Evolutionary conservation across 805 yeast species (phyloP), one percentile per base, ranked within the genome.

Genomic region (Metschnikowia picachoensis): DNA sequence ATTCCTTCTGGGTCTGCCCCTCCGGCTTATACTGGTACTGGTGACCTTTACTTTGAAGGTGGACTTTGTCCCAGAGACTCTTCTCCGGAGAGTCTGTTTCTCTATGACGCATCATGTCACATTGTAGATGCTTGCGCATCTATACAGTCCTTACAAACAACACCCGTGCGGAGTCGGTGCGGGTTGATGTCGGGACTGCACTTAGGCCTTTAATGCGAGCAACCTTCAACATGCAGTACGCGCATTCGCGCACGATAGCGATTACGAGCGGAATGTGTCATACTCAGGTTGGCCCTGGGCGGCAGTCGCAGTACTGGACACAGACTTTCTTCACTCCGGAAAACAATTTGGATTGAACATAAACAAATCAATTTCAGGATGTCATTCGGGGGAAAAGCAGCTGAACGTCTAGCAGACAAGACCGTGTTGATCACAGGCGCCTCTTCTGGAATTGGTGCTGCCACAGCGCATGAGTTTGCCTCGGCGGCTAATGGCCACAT

Each of bases 371-470:
- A 15, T 6, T 8, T 2, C 37, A 40, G 13, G 33, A 68, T 68
- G 73, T 62, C 72, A 12, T 67, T 63, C 38, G 72, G 72, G 41
- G 38, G 58, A 27, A 67, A 60, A 56, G 70, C 69, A 13, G 72
- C 72, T 30, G 70, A 68, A 49, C 57, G 73, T 35, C 61, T 69
- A 49, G 70, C 70, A 37, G 62, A 65, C 48, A 67, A 67, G 51
- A 61, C 64, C 44, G 52, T 69, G 9, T 58, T 69, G 35, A 65
- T 69, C 38, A 69, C 98, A n/a, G 98, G 98, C 51, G 98, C 98
- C 8, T 87, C 96, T 25, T 82, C 96, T 13, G 98, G 98, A 46
- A 92, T 92, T 59, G 99, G 98, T 11, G 81, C 80, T 55, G 94
- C 96, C 44, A 90, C 97, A 10, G 98, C 97, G 13, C 66, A 76